Evolutionary conservation across 495 filamentous ascomycete genomes (phyloP).

Genomic region (Alectoria sarmentosa): DNA sequence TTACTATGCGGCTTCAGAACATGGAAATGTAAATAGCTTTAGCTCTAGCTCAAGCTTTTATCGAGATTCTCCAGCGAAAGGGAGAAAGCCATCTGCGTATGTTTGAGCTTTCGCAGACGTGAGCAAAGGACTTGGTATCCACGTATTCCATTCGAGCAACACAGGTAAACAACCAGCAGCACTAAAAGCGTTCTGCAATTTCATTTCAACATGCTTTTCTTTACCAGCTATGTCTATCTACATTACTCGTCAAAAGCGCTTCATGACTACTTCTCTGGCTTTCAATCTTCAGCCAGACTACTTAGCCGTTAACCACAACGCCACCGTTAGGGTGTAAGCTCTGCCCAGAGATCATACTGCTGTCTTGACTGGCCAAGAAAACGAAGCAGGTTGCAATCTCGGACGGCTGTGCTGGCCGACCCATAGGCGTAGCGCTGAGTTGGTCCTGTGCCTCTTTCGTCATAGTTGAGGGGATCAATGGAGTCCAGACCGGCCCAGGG

Average conservation of each 20-base stretch:
- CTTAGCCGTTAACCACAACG: conserved; percentile 50
- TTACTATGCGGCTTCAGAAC: not conserved
- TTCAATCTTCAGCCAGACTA: not conserved
- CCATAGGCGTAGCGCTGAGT: conserved; percentile 68
- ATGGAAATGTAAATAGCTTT: not conserved
- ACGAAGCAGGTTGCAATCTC: conserved; percentile 81
- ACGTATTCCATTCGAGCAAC: too few species aligned
- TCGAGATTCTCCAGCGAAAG: not conserved
- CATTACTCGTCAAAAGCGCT: not conserved
- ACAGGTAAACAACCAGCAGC: not conserved
- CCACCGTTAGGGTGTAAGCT: conserved; percentile 65
- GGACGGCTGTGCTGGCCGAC: conserved; percentile 67
- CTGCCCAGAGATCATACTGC: conserved; percentile 57
- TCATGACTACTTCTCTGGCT: not conserved
- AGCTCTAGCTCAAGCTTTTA: not conserved
- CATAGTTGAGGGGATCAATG: conserved; percentile 77
- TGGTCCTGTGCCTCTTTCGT: conserved; percentile 57
- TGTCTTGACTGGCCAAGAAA: conserved; percentile 73
- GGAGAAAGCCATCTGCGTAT: not conserved
- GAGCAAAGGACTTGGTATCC: too few species aligned
- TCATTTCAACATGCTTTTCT: not conserved
- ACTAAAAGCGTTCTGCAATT: not conserved
- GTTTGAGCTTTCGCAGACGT: too few species aligned
- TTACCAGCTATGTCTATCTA: not conserved
- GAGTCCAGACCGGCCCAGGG: conserved; percentile 82